These are phyloP conservation scores for Pelargonium citronellum DNA, from an alignment of 441 rosid genomes.

Conservation along the genomic window DNA sequence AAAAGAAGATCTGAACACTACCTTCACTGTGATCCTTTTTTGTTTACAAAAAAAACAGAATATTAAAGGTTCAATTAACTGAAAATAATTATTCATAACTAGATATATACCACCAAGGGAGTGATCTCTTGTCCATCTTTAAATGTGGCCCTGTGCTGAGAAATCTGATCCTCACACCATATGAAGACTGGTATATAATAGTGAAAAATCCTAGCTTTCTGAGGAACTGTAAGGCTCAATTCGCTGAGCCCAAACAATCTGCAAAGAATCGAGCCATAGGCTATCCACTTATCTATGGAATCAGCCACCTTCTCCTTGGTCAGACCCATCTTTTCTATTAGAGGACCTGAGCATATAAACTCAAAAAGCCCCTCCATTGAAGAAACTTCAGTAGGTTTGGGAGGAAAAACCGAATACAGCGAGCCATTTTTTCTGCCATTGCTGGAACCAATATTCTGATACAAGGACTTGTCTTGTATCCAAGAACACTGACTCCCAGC, in stretches of 20 bases:
- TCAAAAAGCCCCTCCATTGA: slow-evolving; percentile 67
- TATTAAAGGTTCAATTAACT: no score
- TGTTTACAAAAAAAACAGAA: no score
- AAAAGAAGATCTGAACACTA: background rate
- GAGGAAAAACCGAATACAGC: slow-evolving; percentile 37
- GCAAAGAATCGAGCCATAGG: slow-evolving; percentile 53
- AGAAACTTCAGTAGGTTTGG: slow-evolving; percentile 52
- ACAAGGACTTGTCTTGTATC: slow-evolving; percentile 39
- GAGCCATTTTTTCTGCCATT: slow-evolving; percentile 21
- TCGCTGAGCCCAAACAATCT: slow-evolving; percentile 68
- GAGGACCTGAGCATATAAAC: slow-evolving; percentile 84
- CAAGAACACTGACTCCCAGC: slow-evolving; percentile 35
- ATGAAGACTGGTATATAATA: slow-evolving; percentile 82
- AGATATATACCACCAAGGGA: slow-evolving; percentile 71
- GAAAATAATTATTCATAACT: background rate
- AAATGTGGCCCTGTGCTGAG: slow-evolving; percentile 48
- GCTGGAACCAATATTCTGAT: slow-evolving; percentile 15
- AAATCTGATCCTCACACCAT: slow-evolving; percentile 82
- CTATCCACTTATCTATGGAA: slow-evolving; percentile 73
- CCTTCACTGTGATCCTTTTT: no score
- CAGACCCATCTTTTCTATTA: slow-evolving; percentile 52
- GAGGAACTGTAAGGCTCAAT: slow-evolving; percentile 53
- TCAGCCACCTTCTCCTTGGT: slow-evolving; percentile 54
- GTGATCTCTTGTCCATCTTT: slow-evolving; percentile 55
- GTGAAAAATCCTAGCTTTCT: slow-evolving; percentile 77